phyloP scores from a whole-genome alignment of 2,329 filamentous ascomycete genomes.

The Aspergillus luchuensis region DNA sequence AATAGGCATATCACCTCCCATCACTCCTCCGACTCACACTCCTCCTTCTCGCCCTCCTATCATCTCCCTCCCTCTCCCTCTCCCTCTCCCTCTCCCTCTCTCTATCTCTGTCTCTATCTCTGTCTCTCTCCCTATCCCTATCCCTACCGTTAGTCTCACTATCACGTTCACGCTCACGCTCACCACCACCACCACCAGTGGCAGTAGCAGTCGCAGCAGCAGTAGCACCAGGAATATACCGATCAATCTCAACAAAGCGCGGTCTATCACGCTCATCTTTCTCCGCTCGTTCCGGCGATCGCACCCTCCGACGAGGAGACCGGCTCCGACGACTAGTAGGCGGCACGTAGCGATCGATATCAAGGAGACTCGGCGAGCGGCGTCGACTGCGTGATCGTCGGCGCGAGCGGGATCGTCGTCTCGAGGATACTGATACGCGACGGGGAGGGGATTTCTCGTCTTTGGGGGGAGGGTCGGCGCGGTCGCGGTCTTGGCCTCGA shows the following conservation, averaged over 20 bases:
- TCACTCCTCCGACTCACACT: constrained; percentile 17
- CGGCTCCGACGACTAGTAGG: constrained; percentile 44
- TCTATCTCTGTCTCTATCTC: constrained; percentile 21
- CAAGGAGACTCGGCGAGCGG: constrained; percentile 36
- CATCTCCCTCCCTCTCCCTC: constrained; percentile 25
- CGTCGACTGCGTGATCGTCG: constrained; percentile 32
- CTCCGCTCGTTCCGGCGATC: constrained; percentile 41
- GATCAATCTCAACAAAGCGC: constrained; percentile 45
- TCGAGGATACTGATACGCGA: constrained; percentile 20
- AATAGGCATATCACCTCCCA: too few relatives aligned
- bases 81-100: constrained; percentile 28
- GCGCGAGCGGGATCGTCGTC: constrained; percentile 37
- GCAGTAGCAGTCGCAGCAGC: constrained; percentile 33
- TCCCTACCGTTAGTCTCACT: constrained; percentile 7
- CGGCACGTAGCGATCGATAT: constrained; percentile 49
- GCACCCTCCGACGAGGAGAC: constrained; percentile 42
- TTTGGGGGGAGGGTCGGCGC: not conserved
- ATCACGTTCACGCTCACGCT: constrained; percentile 24
- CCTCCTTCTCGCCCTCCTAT: constrained; percentile 22
- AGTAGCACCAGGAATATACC: constrained; percentile 46
- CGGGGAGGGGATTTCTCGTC: constrained; percentile 23
- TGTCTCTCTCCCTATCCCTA: constrained; percentile 12
- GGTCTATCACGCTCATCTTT: constrained; percentile 28
- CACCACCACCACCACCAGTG: constrained; percentile 29
- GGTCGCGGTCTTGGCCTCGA: constrained; percentile 15